phyloP scores from a whole-genome alignment of 257 asterid genomes.

The Lycium ferocissimum region DNA sequence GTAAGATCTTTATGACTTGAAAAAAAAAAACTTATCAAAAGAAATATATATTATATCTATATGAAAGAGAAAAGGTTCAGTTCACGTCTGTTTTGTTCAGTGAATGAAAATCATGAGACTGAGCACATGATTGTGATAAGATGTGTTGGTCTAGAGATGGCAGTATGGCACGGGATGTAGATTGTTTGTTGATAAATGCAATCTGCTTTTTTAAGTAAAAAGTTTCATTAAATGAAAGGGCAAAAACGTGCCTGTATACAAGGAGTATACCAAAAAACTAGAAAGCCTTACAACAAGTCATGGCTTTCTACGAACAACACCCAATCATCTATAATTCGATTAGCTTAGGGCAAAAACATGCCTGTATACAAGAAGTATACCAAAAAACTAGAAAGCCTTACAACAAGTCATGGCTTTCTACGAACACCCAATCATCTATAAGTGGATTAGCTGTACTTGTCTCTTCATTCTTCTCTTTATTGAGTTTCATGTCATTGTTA shows the following conservation, averaged over 20 bases:
- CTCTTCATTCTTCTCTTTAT: neutral
- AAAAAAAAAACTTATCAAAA: neutral
- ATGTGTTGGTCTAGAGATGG: neutral
- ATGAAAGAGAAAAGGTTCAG: conserved; percentile 18
- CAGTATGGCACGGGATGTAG: neutral
- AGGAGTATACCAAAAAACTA: neutral
- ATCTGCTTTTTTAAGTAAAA: neutral
- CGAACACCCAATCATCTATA: neutral
- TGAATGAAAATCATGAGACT: neutral
- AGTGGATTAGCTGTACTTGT: no score
- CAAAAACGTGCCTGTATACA: neutral
- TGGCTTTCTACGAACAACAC: neutral
- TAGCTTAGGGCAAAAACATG: neutral
- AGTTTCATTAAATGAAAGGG: neutral
- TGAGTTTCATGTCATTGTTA: neutral
- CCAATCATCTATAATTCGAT: neutral
- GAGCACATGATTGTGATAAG: neutral
- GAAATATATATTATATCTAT: neutral
- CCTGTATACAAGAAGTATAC: neutral
- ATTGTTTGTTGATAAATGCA: neutral
- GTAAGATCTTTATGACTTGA: no score
- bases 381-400: neutral
- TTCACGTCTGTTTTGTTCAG: neutral
- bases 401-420: neutral
- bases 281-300: neutral